These are phyloP conservation scores for Phlebiopsis flavidoalba DNA, from an alignment of 768 basidiomycete species.

Conservation along the genomic window DNA sequence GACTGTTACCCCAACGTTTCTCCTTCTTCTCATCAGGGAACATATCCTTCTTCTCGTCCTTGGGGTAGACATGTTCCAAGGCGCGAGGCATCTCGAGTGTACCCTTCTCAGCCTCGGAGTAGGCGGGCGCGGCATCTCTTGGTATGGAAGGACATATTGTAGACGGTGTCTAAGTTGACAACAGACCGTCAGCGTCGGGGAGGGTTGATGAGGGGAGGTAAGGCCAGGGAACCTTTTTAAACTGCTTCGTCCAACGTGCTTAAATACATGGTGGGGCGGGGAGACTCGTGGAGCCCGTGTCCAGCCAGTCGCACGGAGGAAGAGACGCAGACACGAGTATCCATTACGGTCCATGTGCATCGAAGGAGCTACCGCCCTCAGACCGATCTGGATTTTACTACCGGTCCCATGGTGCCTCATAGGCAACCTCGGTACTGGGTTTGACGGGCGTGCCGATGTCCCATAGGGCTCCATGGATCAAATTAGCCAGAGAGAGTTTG, in stretches of 20 bases:
- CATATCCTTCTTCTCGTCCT: slow-evolving; percentile 35
- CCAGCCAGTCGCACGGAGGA: slow-evolving; percentile 8
- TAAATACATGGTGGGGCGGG: neutral
- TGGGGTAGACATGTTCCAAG: slow-evolving; percentile 15
- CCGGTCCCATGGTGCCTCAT: neutral
- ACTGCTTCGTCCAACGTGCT: neutral
- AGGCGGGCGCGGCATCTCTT: slow-evolving; percentile 31
- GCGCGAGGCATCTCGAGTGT: slow-evolving; percentile 40
- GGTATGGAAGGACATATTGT: slow-evolving; percentile 9
- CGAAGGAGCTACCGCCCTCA: slow-evolving; percentile 5
- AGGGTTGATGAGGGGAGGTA: neutral
- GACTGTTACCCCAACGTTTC: slow-evolving; percentile 21
- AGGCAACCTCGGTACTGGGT: slow-evolving; percentile 12
- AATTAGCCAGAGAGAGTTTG: slow-evolving; percentile 5
- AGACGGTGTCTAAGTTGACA: neutral
- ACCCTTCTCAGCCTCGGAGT: slow-evolving; percentile 57
- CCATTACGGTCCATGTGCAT: slow-evolving; percentile 8
- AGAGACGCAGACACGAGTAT: neutral
- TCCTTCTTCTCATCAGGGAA: slow-evolving; percentile 37
- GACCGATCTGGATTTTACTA: slow-evolving; percentile 4
- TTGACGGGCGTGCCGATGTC: slow-evolving; percentile 2
- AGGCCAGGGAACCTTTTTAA: neutral
- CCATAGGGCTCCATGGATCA: slow-evolving; percentile 1
- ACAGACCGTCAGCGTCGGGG: neutral
- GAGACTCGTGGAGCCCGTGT: neutral